Evolutionary conservation across 1,139 yeast genomes (phyloP), one percentile per base, ranked within the genome.

Genomic region (Blastobotrys aristatus): DNA sequence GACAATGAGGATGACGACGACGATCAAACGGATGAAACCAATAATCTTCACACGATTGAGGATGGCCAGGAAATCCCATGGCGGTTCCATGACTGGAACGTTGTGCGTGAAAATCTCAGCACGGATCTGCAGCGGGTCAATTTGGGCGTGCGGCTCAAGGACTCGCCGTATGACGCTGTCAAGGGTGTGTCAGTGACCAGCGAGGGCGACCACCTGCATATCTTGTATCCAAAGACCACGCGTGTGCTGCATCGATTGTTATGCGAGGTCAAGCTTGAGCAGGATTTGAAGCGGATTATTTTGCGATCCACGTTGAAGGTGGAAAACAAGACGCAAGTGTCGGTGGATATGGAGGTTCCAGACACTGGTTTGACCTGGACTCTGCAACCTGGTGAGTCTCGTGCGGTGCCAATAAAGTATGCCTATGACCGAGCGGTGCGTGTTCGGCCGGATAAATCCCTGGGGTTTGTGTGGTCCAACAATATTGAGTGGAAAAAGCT

Each of bases 21-120:
- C n/a, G 42, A 40, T n/a, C 18, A 26, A 6, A 31, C 26, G 16
- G 59, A 40, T 49, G 52, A 38, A 46, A 38, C 37, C 8, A 58
- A 45, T 56, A 43, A 30, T 41, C 4, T 27, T 8, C 44, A 36
- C 11, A 50, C 61, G 0, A 64, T 89, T 21, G 69, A 70, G 41
- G 74, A 81, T 39, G 76, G 77, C 2, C 76, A 75, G 4, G 68
- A 68, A 6, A 66, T 79, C 10, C 84, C 90, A 0, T 94, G 97
- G 97, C 82, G 92, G 38, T 94, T 94, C 70, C 95, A 90, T 60
- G 96, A 92, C 60, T 92, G 97, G 97, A 75, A 86, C 53, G 76
- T 75, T 30, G 79, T 89, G 18, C 81, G 98, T 64, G 96, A 92
- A 60, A 80, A 82, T 50, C 70, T 89, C 49, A 82, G 80, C 53